Base-by-base conservation (phyloP, 805 yeast genomes). In the Saccharomycopsis javanensis region DNA sequence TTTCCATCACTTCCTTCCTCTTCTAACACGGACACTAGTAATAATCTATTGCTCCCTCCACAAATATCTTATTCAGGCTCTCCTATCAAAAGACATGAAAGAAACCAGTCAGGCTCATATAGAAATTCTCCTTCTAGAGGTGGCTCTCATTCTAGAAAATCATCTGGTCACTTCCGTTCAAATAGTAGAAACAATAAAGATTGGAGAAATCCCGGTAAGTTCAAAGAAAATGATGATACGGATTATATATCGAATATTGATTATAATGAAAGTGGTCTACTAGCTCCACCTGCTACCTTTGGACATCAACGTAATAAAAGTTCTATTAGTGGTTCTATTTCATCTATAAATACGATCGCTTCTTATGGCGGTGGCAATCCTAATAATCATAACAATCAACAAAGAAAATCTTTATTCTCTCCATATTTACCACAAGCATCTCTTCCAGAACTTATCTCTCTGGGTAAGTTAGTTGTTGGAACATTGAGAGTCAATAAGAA, bases 381-480 rank as follows among this genome's bases (percentile, higher is more conserved):
- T 20, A 66, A 69, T 53, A 71, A 69, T 54, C 74, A 72, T 59
- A 42, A 42, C 51, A 73, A 72, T 11, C 76, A 66, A 33, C 73
- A 70, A 61, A 74, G 94, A 64, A 87, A 86, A 64, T 87, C 97
- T 0, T 77, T 94, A 54, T 94, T 94, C 74, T 96, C 97, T 15
- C 99, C 99, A 5, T 94, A 94, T 67, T 77, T 94, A 55, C 96
- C 98, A 3, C 99, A 94, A 67, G 85, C 90, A 3, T 83, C 95
- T 2, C 80, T 94, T 52, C 98, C 98, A 1, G 95, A 85, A 27
- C 75, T 94, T 59, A 85, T 94, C 50, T 80, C 82, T 61, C 97
- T 92, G 62, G 98, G 98, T 20, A 81, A 90, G 62, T 76, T 94
- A 55, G 98, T 94, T 6, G 85, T 96, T 2, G 99, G 99, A 64